Percentiles rank a stretch among this genome's conserved stretches.
phyloP scores from a whole-genome alignment of 73 alveolate species.

The Paramecium pentaurelia region DNA sequence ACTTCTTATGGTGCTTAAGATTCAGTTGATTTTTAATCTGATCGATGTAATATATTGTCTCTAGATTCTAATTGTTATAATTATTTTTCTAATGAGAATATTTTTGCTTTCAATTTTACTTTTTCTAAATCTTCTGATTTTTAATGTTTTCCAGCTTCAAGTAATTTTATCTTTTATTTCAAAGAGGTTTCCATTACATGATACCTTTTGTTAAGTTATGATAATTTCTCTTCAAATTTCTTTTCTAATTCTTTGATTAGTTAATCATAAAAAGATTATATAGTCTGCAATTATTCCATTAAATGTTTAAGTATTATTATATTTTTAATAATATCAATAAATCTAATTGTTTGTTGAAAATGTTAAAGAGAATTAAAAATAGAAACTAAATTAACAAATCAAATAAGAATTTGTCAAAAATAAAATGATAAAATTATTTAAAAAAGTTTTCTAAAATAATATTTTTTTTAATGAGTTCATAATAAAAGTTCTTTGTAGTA shows the following conservation, averaged over 20 bases:
- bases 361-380: background rate
- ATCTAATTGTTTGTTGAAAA: background rate
- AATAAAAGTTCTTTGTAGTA: background rate
- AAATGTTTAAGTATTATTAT: background rate
- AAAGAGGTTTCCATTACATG: slow-evolving; percentile 31
- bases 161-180: slow-evolving; percentile 14
- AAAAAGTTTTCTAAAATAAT: background rate
- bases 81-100: background rate
- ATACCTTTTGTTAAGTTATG: background rate
- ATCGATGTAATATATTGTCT: background rate
- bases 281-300: background rate
- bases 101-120: slow-evolving; percentile 34
- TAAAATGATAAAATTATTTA: background rate
- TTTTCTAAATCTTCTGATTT: slow-evolving; percentile 15
- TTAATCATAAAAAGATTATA: background rate
- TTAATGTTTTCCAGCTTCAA: background rate
- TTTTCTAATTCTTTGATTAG: background rate
- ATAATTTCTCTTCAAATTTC: background rate
- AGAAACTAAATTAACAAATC: background rate
- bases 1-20: background rate
- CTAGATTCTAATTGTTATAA: background rate
- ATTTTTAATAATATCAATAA: background rate
- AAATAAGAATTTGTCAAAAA: background rate
- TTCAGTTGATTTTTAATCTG: background rate
- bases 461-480: background rate